A percentile compares a stretch with the other conserved stretches of the same genome.
These are phyloP conservation scores for Aegilops umbellulata DNA, from an alignment of 176 grass and related monocot genomes.

Conservation along the genomic window DNA sequence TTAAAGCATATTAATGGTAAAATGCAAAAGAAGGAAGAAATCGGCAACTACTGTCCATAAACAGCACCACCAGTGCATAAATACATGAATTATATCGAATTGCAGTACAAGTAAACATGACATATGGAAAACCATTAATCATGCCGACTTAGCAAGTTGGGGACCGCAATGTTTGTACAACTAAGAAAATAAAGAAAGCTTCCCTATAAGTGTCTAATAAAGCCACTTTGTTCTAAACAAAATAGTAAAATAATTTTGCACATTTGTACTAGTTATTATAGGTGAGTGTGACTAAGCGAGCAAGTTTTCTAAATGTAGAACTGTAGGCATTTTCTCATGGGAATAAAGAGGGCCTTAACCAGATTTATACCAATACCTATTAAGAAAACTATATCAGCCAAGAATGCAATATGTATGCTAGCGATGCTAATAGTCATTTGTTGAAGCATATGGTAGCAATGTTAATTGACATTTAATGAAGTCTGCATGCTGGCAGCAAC, in stretches of 20 bases:
- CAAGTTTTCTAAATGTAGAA: conserved; percentile 12
- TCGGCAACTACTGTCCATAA: background rate
- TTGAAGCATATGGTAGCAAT: background rate
- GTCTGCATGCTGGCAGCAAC: background rate
- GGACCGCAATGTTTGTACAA: background rate
- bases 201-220: background rate
- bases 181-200: background rate
- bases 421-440: background rate
- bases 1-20: conserved; percentile 13
- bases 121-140: background rate
- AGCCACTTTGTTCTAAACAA: background rate
- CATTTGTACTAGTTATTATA: background rate
- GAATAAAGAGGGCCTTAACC: background rate
- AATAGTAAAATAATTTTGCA: conserved; percentile 5
- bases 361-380: background rate
- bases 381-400: background rate
- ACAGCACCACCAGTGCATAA: background rate
- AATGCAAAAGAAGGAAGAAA: conserved; percentile 1
- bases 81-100: background rate
- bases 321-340: background rate
- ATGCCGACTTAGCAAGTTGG: background rate
- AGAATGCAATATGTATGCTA: background rate
- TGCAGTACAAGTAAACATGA: background rate
- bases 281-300: background rate
- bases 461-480: conserved; percentile 1